phyloP scores from a whole-genome alignment of 805 yeast genomes.

The Candida boleticola region DNA sequence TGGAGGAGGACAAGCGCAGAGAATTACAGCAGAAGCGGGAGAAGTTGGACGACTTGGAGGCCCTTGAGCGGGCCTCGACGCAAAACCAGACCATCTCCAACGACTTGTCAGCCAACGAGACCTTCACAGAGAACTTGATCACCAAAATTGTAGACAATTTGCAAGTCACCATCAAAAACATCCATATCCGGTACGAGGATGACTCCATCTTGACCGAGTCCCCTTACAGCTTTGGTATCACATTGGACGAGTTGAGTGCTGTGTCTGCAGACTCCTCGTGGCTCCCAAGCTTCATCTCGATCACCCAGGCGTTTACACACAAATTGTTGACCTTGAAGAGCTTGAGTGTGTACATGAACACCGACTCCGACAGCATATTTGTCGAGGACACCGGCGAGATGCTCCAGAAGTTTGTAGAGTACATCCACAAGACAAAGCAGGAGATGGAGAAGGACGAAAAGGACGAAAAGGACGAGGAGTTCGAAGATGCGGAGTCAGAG shows the following conservation, averaged over 20 bases:
- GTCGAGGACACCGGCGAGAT: constrained; percentile 49
- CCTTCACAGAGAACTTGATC: constrained; percentile 81
- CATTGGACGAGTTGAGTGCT: constrained; percentile 84
- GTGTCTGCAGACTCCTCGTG: constrained; percentile 84
- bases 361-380: constrained; percentile 52
- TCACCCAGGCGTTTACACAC: constrained; percentile 62
- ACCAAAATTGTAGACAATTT: constrained; percentile 91
- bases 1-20: constrained; percentile 58
- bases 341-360: constrained; percentile 81
- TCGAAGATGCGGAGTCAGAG: constrained; percentile 13
- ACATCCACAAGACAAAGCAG: constrained; percentile 24
- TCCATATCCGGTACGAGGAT: constrained; percentile 92
- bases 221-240: constrained; percentile 82
- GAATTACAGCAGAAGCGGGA: constrained; percentile 61
- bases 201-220: constrained; percentile 60
- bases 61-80: constrained; percentile 49
- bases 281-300: constrained; percentile 81
- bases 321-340: constrained; percentile 75
- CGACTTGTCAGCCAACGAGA: constrained; percentile 57
- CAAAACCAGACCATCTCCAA: constrained; percentile 26
- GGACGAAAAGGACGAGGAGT: not conserved
- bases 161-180: constrained; percentile 86
- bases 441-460: constrained; percentile 16
- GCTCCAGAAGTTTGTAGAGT: constrained; percentile 44
- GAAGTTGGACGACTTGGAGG: constrained; percentile 64